Conservation (phyloP, 257 asterid genomes). For the Solanum lycopersicoides region DNA sequence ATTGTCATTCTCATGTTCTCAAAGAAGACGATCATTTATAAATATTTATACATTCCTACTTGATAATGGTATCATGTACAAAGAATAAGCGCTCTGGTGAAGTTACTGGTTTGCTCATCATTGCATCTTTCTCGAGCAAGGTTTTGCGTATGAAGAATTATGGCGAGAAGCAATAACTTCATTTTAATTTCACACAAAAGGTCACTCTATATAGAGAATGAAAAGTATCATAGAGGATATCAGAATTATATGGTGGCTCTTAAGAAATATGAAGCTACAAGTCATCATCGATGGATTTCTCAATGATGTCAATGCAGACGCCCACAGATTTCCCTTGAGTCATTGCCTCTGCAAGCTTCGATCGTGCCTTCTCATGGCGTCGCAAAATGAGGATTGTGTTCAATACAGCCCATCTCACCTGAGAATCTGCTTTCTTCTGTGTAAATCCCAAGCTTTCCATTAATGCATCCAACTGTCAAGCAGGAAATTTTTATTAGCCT, state of each 20-base stretch:
- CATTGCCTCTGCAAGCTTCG: conserved; percentile 72
- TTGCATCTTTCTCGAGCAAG: neutral
- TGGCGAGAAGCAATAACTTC: neutral
- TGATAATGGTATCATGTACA: neutral
- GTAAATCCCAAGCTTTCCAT: conserved; percentile 81
- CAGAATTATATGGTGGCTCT: neutral
- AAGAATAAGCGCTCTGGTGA: neutral
- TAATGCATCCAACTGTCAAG: conserved; percentile 56
- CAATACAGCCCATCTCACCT: conserved; percentile 88
- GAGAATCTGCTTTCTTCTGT: conserved; percentile 86
- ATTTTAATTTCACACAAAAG: neutral
- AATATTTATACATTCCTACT: neutral
- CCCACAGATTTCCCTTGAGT: conserved; percentile 65
- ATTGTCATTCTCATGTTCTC: conserved; percentile 20
- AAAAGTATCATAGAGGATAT: neutral
- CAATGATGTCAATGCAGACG: conserved; percentile 58
- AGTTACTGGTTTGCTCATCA: neutral
- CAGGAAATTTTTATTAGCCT: conserved; percentile 3
- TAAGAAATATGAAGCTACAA: conserved; percentile 8
- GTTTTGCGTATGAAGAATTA: neutral
- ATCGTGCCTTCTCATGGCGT: conserved; percentile 70
- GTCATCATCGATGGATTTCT: conserved; percentile 35
- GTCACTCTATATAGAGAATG: neutral
- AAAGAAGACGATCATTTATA: conserved; percentile 4
- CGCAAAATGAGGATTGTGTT: conserved; percentile 67